These are phyloP conservation scores for Teratosphaeria destructans DNA, from an alignment of 2,329 filamentous ascomycete genomes.

Conservation along the genomic window DNA sequence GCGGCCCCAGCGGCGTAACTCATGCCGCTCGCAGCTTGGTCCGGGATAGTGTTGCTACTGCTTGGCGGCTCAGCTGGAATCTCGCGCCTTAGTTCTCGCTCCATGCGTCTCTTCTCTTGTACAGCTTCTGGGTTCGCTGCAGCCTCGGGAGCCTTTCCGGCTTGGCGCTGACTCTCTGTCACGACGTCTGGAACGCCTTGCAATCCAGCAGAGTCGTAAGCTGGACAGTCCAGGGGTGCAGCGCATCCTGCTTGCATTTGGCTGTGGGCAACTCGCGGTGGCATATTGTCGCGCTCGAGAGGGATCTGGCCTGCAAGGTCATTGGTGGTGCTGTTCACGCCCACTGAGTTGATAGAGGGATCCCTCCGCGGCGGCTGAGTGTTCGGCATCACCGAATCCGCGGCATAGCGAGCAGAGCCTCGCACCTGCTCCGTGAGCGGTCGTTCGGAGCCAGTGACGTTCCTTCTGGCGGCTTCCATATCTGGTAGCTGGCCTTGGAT, in stretches of 20 bases:
- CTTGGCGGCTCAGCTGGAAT: slow-evolving; percentile 21
- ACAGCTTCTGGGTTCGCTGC: slow-evolving; percentile 58
- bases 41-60: not conserved
- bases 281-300: slow-evolving; percentile 40
- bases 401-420: not conserved
- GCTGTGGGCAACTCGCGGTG: slow-evolving; percentile 27
- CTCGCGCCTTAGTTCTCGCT: slow-evolving; percentile 62
- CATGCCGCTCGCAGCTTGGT: not conserved
- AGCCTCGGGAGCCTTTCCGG: slow-evolving; percentile 53
- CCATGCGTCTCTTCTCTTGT: slow-evolving; percentile 62
- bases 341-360: slow-evolving; percentile 21
- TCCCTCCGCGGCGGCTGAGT: not conserved
- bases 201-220: not conserved
- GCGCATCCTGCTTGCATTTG: slow-evolving; percentile 30
- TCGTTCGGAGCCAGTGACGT: not conserved
- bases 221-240: not conserved
- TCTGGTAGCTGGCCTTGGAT: not conserved
- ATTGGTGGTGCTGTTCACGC: slow-evolving; percentile 36
- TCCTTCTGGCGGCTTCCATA: not conserved
- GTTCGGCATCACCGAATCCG: not conserved
- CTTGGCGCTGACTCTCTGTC: slow-evolving; percentile 19
- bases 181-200: slow-evolving; percentile 15
- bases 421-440: not conserved
- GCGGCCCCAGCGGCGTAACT: not conserved
- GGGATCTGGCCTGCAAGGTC: slow-evolving; percentile 37